phyloP scores from a whole-genome alignment of 2,329 filamentous ascomycete genomes.

The Elsinoe necatrix region DNA sequence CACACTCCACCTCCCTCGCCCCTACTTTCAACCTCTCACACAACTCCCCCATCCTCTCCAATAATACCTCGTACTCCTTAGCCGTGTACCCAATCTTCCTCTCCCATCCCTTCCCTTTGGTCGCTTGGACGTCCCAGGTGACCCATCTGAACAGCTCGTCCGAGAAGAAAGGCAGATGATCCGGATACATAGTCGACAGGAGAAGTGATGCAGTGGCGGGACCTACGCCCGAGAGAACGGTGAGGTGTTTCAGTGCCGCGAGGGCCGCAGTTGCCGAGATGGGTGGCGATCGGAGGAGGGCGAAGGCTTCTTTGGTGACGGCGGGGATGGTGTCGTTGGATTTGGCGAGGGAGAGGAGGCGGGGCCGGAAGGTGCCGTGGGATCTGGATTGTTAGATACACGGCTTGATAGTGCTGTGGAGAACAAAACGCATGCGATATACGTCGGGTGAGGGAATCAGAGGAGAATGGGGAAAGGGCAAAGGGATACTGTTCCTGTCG shows the following conservation, averaged over 20 bases:
- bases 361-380: constrained; percentile 45
- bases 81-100: constrained; percentile 57
- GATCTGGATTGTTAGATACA: constrained; percentile 27
- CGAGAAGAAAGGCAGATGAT: constrained; percentile 62
- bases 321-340: constrained; percentile 50
- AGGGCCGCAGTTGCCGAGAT: constrained; percentile 17
- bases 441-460: too few relatives aligned
- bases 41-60: constrained; percentile 29
- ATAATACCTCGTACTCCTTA: constrained; percentile 58
- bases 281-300: constrained; percentile 17
- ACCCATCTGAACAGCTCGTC: constrained; percentile 73
- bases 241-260: constrained; percentile 47
- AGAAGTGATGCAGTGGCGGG: constrained; percentile 72
- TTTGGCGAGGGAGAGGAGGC: constrained; percentile 39
- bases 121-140: constrained; percentile 43
- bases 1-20: constrained; percentile 59
- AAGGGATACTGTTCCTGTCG: too few relatives aligned
- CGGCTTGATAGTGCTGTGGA: neutral
- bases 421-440: too few relatives aligned
- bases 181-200: constrained; percentile 55
- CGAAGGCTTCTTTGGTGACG: constrained; percentile 47
- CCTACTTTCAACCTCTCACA: constrained; percentile 38
- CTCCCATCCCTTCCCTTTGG: constrained; percentile 38
- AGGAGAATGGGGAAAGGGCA: too few relatives aligned
- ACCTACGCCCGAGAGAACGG: constrained; percentile 62